Percentiles rank a stretch among this genome's conserved stretches.
These are phyloP conservation scores for Phyllosticta ampelicida DNA, from an alignment of 2,329 filamentous ascomycete species.

Conservation along the genomic window DNA sequence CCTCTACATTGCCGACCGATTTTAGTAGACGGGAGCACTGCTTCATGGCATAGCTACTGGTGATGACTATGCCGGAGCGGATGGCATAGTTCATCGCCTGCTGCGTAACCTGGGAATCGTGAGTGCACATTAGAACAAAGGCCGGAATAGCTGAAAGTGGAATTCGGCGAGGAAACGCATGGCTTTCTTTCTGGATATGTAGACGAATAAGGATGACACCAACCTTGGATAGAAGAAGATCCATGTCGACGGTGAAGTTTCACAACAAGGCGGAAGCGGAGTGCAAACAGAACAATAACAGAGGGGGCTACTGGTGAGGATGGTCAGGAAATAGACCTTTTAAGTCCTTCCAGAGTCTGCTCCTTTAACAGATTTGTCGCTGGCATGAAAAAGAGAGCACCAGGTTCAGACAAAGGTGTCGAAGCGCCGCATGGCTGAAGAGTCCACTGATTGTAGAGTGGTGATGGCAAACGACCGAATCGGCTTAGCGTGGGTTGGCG, in stretches of 20 bases:
- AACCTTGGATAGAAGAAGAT: conserved; percentile 54
- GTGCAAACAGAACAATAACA: not conserved
- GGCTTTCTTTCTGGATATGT: not conserved
- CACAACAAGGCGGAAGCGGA: not conserved
- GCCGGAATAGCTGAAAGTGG: not conserved
- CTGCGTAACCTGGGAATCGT: conserved; percentile 45
- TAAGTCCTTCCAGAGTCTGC: not conserved
- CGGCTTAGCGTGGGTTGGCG: not conserved
- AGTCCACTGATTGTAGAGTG: not conserved
- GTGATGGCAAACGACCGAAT: not conserved
- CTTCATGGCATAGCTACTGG: conserved; percentile 71
- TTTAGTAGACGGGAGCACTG: conserved; percentile 59
- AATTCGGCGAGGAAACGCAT: too few relatives aligned
- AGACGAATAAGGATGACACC: not conserved
- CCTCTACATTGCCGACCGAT: conserved; percentile 15
- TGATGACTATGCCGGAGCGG: conserved; percentile 70
- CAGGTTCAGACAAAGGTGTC: not conserved
- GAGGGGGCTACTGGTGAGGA: not conserved
- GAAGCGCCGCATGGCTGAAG: not conserved
- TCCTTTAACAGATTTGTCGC: not conserved
- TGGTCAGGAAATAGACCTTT: not conserved
- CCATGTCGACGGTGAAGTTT: conserved; percentile 49
- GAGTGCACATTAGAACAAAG: not conserved
- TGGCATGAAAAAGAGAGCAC: not conserved
- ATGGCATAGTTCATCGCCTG: conserved; percentile 92